These are phyloP conservation scores for Yamadazyma atmosphaerica DNA, from an alignment of 1,139 yeast genomes.

Conservation along the genomic window DNA sequence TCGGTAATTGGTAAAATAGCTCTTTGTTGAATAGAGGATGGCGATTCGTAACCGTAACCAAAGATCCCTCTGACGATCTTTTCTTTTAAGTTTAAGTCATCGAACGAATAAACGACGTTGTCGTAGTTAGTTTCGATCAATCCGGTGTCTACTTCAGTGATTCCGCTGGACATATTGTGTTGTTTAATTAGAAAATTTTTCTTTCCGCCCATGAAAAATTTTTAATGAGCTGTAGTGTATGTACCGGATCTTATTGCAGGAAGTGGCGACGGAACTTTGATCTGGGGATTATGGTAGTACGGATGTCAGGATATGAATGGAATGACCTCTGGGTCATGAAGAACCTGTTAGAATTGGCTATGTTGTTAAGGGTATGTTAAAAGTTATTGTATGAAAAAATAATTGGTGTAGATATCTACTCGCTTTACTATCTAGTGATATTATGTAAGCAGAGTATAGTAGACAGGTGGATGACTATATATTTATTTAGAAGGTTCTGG, in stretches of 20 bases:
- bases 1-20: conserved; percentile 96
- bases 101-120: conserved; percentile 88
- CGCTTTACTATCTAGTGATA: too few species aligned
- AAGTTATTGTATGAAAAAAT: too few species aligned
- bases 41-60: conserved; percentile 97
- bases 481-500: too few species aligned
- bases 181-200: background rate
- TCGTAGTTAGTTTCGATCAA: conserved; percentile 96
- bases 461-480: too few species aligned
- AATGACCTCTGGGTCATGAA: too few species aligned
- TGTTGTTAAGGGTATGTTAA: too few species aligned
- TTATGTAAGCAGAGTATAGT: too few species aligned
- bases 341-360: too few species aligned
- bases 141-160: conserved; percentile 79
- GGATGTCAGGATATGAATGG: background rate
- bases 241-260: too few species aligned
- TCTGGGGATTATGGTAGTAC: too few species aligned
- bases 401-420: too few species aligned
- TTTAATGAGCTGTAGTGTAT: conserved; percentile 6
- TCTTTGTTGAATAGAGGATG: conserved; percentile 98
- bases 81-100: conserved; percentile 81
- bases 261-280: too few species aligned
- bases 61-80: conserved; percentile 83
- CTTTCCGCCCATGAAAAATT: conserved; percentile 7
- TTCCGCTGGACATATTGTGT: conserved; percentile 52